These are phyloP conservation scores for Peltaster fructicola DNA, from an alignment of 2,329 filamentous ascomycete genomes.

Conservation along the genomic window DNA sequence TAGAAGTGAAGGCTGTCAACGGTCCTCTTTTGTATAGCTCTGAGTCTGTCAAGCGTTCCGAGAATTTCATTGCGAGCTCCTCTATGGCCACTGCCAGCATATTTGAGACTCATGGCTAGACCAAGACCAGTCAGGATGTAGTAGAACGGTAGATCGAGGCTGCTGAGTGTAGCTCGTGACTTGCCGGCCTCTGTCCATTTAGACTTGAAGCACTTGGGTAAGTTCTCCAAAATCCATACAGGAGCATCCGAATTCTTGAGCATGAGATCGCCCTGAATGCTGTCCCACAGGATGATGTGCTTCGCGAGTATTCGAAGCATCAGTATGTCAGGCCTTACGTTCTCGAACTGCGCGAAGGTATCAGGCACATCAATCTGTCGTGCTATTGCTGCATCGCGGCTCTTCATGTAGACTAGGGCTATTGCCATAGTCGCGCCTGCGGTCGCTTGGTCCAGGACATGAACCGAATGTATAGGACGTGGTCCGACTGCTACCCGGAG, in stretches of 20 bases:
- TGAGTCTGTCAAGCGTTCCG: slow-evolving; percentile 50
- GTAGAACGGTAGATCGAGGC: slow-evolving; percentile 77
- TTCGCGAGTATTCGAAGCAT: slow-evolving; percentile 75
- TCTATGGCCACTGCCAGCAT: slow-evolving; percentile 34
- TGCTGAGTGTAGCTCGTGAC: slow-evolving; percentile 36
- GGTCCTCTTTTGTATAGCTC: slow-evolving; percentile 8
- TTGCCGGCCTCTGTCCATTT: slow-evolving; percentile 19
- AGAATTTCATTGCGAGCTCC: slow-evolving; percentile 66
- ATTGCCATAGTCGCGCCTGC: slow-evolving; percentile 86
- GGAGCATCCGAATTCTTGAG: no score
- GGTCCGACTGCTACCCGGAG: slow-evolving; percentile 71
- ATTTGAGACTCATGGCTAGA: slow-evolving; percentile 39
- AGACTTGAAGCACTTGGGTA: slow-evolving; percentile 51
- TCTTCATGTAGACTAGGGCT: slow-evolving; percentile 92
- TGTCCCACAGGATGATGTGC: slow-evolving; percentile 84
- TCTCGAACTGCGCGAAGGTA: slow-evolving; percentile 81
- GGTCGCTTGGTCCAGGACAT: slow-evolving; percentile 81
- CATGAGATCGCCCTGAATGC: slow-evolving; percentile 41
- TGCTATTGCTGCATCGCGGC: slow-evolving; percentile 70
- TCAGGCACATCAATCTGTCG: slow-evolving; percentile 87
- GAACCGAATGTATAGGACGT: slow-evolving; percentile 80
- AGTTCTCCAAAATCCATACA: slow-evolving; percentile 56
- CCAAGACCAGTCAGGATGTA: slow-evolving; percentile 82
- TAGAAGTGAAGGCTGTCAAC: slow-evolving; percentile 34
- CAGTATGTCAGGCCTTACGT: slow-evolving; percentile 83